Evolutionary conservation across 768 basidiomycete species (phyloP).

Genomic region (Gautieria morchelliformis): DNA sequence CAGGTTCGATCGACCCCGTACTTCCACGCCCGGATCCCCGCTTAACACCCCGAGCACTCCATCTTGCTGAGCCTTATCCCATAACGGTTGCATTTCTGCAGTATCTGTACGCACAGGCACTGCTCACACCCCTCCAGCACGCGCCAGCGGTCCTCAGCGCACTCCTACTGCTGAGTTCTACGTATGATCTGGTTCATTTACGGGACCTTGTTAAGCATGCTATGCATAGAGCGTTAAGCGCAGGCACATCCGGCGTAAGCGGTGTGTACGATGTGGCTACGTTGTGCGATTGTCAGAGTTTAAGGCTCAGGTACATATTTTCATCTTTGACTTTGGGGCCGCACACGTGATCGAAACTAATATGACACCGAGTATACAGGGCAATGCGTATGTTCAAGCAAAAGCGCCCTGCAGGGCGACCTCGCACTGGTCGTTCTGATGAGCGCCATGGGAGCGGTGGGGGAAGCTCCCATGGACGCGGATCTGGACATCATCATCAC

Average conservation of each 20-base stretch:
- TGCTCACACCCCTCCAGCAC: constrained; percentile 87
- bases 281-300: constrained; percentile 74
- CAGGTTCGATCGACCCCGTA: background rate
- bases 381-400: constrained; percentile 35
- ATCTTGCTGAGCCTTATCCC: constrained; percentile 83
- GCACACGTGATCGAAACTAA: background rate
- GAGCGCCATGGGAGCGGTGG: constrained; percentile 9
- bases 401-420: constrained; percentile 53
- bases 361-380: background rate
- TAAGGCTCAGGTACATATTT: constrained; percentile 72
- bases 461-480: constrained; percentile 4
- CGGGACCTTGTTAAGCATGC: constrained; percentile 82
- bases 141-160: constrained; percentile 84
- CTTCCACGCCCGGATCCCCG: constrained; percentile 59
- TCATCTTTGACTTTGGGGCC: background rate
- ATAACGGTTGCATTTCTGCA: constrained; percentile 84
- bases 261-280: constrained; percentile 95
- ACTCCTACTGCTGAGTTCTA: constrained; percentile 72
- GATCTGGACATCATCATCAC: constrained; percentile 2
- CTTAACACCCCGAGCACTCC: constrained; percentile 67
- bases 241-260: constrained; percentile 53
- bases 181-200: constrained; percentile 71
- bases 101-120: constrained; percentile 83
- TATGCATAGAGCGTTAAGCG: constrained; percentile 81
- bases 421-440: constrained; percentile 16